These are phyloP conservation scores for Millerozyma miso DNA, from an alignment of 805 yeast species.

Conservation along the genomic window DNA sequence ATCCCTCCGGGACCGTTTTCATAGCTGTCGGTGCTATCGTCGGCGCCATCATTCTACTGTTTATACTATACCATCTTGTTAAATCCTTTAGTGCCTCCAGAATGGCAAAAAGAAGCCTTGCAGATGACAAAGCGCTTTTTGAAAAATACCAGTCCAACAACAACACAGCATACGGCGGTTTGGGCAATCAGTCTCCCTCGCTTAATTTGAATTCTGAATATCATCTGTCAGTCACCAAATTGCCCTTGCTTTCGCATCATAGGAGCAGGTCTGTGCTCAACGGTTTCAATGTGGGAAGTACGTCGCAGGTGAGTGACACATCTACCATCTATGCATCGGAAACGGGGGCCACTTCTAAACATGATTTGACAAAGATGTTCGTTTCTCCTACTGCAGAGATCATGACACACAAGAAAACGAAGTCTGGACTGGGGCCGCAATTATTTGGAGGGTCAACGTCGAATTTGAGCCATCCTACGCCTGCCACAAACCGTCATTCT, in stretches of 20 bases:
- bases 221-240: slow-evolving; percentile 23
- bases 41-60: slow-evolving; percentile 51
- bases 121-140: slow-evolving; percentile 26
- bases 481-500: slow-evolving; percentile 25
- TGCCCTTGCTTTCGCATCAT: slow-evolving; percentile 30
- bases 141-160: slow-evolving; percentile 29
- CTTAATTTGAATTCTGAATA: slow-evolving; percentile 14
- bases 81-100: slow-evolving; percentile 47
- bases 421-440: slow-evolving; percentile 15
- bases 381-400: slow-evolving; percentile 80
- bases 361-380: slow-evolving; percentile 51
- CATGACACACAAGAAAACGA: slow-evolving; percentile 43
- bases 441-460: slow-evolving; percentile 16
- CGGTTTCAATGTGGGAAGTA: slow-evolving; percentile 10
- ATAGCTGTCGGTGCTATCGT: slow-evolving; percentile 73
- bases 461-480: slow-evolving; percentile 16
- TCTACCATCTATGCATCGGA: slow-evolving; percentile 33
- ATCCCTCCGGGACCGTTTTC: slow-evolving; percentile 76
- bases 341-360: slow-evolving; percentile 25
- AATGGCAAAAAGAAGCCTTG: slow-evolving; percentile 45
- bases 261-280: slow-evolving; percentile 16
- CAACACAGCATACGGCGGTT: slow-evolving; percentile 21
- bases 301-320: slow-evolving; percentile 26
- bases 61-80: slow-evolving; percentile 50
- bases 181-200: slow-evolving; percentile 16